phyloP scores from a whole-genome alignment of 352 stramenopile genomes.

The Phytophthora cactorum region DNA sequence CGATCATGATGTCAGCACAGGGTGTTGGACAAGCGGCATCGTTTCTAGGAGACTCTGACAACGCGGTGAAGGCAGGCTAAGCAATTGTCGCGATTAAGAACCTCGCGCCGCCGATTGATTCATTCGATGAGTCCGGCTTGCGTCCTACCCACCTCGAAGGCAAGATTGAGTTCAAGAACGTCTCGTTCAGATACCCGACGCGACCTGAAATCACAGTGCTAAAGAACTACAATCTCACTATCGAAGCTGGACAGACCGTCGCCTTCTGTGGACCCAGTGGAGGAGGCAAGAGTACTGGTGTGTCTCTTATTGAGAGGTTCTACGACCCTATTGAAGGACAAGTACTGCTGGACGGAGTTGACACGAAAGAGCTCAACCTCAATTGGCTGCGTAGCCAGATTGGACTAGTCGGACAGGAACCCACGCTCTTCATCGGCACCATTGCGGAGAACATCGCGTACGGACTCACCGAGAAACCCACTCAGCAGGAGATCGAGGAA shows the following conservation, averaged over 20 bases:
- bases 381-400: constrained; percentile 3
- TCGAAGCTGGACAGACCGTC: constrained; percentile 1
- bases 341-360: background rate
- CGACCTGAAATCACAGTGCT: background rate
- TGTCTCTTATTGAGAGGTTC: constrained; percentile 1
- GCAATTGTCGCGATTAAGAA: constrained; percentile 1
- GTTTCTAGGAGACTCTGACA: background rate
- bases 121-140: background rate
- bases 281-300: background rate
- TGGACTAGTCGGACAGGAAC: constrained; percentile 1
- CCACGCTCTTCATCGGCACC: background rate
- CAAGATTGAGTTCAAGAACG: constrained; percentile 2
- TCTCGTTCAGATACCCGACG: constrained; percentile 1
- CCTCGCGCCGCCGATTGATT: constrained; percentile 1
- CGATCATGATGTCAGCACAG: constrained; percentile 53
- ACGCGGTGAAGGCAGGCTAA: constrained; percentile 3
- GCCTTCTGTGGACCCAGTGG: constrained; percentile 3
- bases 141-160: background rate
- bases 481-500: background rate
- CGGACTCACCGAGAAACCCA: background rate
- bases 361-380: constrained; percentile 1
- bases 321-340: background rate
- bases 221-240: constrained; percentile 2
- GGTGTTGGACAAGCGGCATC: constrained; percentile 20
- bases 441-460: constrained; percentile 3